Percentiles rank a stretch among this genome's conserved stretches.
These are phyloP conservation scores for Eutrema salsugineum DNA, from an alignment of 441 rosid genomes.

Conservation along the genomic window DNA sequence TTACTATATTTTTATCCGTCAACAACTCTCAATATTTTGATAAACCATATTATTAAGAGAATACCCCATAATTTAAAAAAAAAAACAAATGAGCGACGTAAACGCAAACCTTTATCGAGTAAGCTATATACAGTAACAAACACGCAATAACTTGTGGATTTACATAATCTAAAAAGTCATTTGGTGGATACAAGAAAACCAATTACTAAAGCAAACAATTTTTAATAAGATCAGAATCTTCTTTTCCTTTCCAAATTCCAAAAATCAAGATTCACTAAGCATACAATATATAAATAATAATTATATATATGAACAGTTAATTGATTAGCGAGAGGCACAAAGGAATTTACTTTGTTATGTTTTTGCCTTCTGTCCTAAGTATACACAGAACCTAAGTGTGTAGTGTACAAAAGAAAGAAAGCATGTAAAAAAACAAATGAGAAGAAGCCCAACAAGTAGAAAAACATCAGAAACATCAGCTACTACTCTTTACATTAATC, in stretches of 20 bases:
- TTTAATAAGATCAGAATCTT: no score
- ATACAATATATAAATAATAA: neutral
- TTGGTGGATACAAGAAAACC: neutral
- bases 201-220: neutral
- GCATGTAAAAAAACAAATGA: neutral
- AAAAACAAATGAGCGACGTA: no score
- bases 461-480: conserved; percentile 10
- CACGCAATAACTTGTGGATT: neutral
- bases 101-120: no score
- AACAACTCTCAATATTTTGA: neutral
- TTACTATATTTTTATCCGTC: neutral
- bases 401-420: conserved; percentile 5
- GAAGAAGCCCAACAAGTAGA: conserved; percentile 4
- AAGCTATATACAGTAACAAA: neutral
- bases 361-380: conserved; percentile 13
- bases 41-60: neutral
- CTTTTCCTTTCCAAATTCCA: no score
- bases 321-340: conserved; percentile 1
- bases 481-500: conserved; percentile 31
- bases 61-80: no score
- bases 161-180: neutral
- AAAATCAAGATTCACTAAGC: no score
- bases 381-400: conserved; percentile 15
- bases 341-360: neutral
- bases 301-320: neutral